Base-by-base conservation (phyloP, 306 rosid species). In the Hippophae rhamnoides region DNA sequence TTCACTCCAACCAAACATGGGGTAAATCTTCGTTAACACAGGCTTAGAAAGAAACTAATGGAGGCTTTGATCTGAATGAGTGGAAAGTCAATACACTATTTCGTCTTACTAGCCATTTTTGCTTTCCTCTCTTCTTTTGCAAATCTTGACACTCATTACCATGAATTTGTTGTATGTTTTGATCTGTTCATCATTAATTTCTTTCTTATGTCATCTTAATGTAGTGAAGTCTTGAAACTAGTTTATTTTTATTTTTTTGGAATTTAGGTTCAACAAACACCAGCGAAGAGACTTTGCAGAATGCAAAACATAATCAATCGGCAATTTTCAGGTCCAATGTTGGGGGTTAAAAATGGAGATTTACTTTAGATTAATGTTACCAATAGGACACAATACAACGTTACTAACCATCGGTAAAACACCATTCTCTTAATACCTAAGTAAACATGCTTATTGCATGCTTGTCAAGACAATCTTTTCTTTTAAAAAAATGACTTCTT, bases 241-340 rank as follows among this genome's bases (percentile, higher is more conserved):
- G 70, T 14, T 58, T 52, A 9, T 62, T 40, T 7, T 13, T 46
- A 5, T 59, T 56, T 56, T 8, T 59, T 25, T 25, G 49, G 64
- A 23, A 65, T 61, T 43, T 66, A 85, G 92, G 67, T 83, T 59
- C 79, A 72, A 79, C 72, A 69, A 5, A 54, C 40, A 23, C 76
- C 89, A 31, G 90, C 83, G 83, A 86, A 64, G 86, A 84, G 97
- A 86, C 87, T 89, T 77, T 89, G 97, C 87, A 84, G 61, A 76
- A 80, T 80, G 18, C 84, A 74, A n/a, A 84, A 45, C 49, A 73
- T 74, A 40, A 69, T 89, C 23, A 89, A 89, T 47, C 92, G 93
- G 6, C 85, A 86, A 55, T 89, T 86, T 67, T 95, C 97, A 1
- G 97, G 97, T 11, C 97, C 95, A 45, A 76, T 82, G 1, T 44